Evolutionary conservation across 1,284 basidiomycete species (phyloP).

Genomic region (Cutaneotrichosporon curvatum): DNA sequence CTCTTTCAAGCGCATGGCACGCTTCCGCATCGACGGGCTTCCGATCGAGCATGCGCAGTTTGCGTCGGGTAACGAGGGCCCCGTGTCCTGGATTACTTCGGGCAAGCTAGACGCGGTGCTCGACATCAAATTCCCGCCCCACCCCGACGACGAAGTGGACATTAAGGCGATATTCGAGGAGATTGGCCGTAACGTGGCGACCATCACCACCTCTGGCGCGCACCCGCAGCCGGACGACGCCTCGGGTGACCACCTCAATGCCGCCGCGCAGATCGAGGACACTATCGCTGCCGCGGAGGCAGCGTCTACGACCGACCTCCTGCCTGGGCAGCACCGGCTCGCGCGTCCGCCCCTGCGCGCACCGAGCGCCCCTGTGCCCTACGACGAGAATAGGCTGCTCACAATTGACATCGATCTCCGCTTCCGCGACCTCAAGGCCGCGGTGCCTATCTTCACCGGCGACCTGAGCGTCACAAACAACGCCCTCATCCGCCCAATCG

Average conservation of each 20-base stretch:
- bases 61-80: slow-evolving; percentile 67
- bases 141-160: slow-evolving; percentile 61
- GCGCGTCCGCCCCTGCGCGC: slow-evolving; percentile 78
- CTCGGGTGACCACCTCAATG: slow-evolving; percentile 1
- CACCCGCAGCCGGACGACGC: slow-evolving; percentile 37
- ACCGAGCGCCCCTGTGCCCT: slow-evolving; percentile 46
- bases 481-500: slow-evolving; percentile 92
- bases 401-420: slow-evolving; percentile 87
- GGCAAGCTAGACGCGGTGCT: slow-evolving; percentile 95
- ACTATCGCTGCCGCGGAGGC: slow-evolving; percentile 47
- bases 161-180: slow-evolving; percentile 84
- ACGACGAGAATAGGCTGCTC: slow-evolving; percentile 47
- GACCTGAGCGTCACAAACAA: slow-evolving; percentile 88
- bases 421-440: slow-evolving; percentile 93
- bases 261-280: slow-evolving; percentile 47
- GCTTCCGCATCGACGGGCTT: slow-evolving; percentile 92
- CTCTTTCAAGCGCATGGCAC: slow-evolving; percentile 81
- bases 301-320: slow-evolving; percentile 50
- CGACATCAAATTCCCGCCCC: slow-evolving; percentile 92
- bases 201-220: slow-evolving; percentile 42
- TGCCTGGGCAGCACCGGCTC: slow-evolving; percentile 80
- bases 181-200: slow-evolving; percentile 73
- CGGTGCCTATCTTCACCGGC: slow-evolving; percentile 79
- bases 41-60: slow-evolving; percentile 94
- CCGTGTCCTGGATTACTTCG: slow-evolving; percentile 92